A percentile compares a stretch with the other conserved stretches of the same genome.
phyloP scores from a whole-genome alignment of 73 alveolate genomes.

The Paramecium tetraurelia region DNA sequence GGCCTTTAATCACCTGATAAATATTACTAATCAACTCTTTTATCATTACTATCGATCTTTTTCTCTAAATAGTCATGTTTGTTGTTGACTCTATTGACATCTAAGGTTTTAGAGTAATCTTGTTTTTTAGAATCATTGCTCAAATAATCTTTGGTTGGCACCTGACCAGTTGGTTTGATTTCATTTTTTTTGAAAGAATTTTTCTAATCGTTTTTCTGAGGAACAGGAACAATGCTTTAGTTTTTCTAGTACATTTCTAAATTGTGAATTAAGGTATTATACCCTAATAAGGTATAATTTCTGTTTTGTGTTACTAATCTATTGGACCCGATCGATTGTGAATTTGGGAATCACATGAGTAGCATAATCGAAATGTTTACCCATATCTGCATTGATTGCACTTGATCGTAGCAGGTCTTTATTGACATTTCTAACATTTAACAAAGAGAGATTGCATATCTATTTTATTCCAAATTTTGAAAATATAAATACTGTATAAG shows the following conservation, averaged over 20 bases:
- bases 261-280: neutral
- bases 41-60: slow-evolving; percentile 5
- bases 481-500: neutral
- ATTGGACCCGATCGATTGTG: slow-evolving; percentile 49
- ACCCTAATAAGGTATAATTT: slow-evolving; percentile 50
- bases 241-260: slow-evolving; percentile 41
- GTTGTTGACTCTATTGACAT: neutral
- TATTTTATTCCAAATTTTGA: neutral
- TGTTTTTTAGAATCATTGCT: slow-evolving; percentile 3
- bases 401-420: slow-evolving; percentile 47
- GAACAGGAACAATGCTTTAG: neutral
- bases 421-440: slow-evolving; percentile 32
- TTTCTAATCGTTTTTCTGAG: neutral
- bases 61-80: neutral
- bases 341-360: slow-evolving; percentile 46
- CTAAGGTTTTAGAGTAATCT: slow-evolving; percentile 28
- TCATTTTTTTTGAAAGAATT: slow-evolving; percentile 46
- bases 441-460: slow-evolving; percentile 46
- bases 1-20: neutral
- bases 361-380: slow-evolving; percentile 18
- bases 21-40: neutral
- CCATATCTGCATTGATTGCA: slow-evolving; percentile 40
- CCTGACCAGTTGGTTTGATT: neutral
- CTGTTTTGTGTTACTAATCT: slow-evolving; percentile 40
- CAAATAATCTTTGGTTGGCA: slow-evolving; percentile 9